Conservation (phyloP, 2,329 filamentous ascomycete genomes). For the Cylindrodendrum hubeiense region DNA sequence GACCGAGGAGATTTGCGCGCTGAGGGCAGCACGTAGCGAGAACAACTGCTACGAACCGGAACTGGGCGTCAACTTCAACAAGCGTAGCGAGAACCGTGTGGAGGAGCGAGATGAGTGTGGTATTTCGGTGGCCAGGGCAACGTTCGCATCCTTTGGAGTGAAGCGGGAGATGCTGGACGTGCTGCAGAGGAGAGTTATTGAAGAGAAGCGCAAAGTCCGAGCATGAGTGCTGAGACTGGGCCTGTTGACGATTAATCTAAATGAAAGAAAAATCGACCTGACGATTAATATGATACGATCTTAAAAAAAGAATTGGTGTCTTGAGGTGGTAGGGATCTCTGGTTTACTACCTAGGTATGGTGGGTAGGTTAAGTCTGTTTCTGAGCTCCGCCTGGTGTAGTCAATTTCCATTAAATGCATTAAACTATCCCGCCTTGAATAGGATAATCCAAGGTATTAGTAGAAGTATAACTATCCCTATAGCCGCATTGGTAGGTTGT, state of each 20-base stretch:
- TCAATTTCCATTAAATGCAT: no score
- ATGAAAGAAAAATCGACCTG: not conserved
- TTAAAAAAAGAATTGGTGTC: no score
- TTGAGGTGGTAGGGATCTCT: no score
- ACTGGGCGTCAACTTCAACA: slow-evolving; percentile 50
- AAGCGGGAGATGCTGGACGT: slow-evolving; percentile 42
- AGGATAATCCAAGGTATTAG: no score
- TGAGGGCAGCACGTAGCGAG: slow-evolving; percentile 65
- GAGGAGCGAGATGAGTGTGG: slow-evolving; percentile 47
- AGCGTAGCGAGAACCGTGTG: slow-evolving; percentile 41
- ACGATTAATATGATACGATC: not conserved
- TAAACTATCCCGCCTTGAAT: no score
- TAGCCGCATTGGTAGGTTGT: no score
- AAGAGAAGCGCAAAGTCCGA: slow-evolving; percentile 9
- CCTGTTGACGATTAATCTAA: not conserved
- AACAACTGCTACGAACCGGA: slow-evolving; percentile 61
- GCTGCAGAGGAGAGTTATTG: slow-evolving; percentile 35
- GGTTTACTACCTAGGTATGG: no score
- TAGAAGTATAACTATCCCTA: no score
- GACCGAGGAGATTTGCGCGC: slow-evolving; percentile 61
- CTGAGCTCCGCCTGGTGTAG: no score
- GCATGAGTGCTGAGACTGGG: not conserved
- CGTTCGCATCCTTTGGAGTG: slow-evolving; percentile 42
- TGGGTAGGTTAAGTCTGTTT: no score
- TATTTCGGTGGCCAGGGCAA: slow-evolving; percentile 43